Percentiles rank a stretch among this genome's conserved stretches.
Conservation (phyloP, 441 rosid genomes). For the Corymbia citriodora region DNA sequence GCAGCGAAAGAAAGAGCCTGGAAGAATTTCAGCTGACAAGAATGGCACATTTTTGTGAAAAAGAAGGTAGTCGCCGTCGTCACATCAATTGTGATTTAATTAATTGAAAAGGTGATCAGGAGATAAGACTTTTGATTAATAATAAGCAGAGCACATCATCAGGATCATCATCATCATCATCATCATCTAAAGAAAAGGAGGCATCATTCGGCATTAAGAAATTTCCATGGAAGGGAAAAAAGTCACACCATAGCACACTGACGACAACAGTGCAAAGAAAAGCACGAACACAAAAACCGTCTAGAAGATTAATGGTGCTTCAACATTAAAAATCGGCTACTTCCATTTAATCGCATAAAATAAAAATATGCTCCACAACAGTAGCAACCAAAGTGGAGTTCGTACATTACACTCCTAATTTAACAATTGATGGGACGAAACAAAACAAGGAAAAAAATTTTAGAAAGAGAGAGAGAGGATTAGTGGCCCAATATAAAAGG, state of each 20-base stretch:
- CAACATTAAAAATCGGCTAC: background rate
- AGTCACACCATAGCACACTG: background rate
- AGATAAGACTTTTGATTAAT: background rate
- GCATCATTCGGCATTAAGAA: background rate
- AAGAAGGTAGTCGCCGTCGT: background rate
- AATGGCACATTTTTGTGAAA: background rate
- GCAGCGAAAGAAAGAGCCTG: background rate
- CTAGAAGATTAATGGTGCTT: background rate
- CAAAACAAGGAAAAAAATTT: background rate
- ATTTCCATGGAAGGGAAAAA: background rate
- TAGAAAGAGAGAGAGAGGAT: background rate
- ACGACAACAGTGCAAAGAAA: background rate
- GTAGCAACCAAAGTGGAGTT: background rate
- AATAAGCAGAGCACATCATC: background rate
- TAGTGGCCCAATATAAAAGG: background rate
- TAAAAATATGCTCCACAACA: background rate
- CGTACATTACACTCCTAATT: background rate
- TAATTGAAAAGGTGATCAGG: background rate
- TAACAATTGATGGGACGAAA: background rate
- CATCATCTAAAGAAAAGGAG: background rate
- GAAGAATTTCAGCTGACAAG: background rate
- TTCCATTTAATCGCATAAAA: background rate
- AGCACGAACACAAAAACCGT: background rate
- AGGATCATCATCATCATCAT: background rate
- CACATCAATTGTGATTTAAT: background rate